Conservation (phyloP, 2,329 filamentous ascomycete genomes). For the Penicillium hesseltinei region DNA sequence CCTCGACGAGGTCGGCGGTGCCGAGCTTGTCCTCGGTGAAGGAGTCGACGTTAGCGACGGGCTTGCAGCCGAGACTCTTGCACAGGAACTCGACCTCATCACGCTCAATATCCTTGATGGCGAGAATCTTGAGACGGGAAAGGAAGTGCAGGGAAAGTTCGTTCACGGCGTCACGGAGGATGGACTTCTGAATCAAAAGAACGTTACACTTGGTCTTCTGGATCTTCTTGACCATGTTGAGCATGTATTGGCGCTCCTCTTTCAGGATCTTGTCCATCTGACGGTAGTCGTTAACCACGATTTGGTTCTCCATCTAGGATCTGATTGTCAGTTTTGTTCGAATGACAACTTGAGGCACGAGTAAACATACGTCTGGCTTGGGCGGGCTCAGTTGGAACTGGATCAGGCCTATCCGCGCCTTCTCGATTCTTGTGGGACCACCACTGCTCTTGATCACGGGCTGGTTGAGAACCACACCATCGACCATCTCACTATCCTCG, state of each 20-base stretch:
- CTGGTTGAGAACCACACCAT: conserved; percentile 89
- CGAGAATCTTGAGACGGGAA: conserved; percentile 91
- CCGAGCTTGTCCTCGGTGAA: conserved; percentile 99
- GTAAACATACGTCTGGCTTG: conserved; percentile 77
- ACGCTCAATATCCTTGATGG: conserved; percentile 95
- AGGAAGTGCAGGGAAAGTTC: conserved; percentile 96
- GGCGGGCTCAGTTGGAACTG: conserved; percentile 98
- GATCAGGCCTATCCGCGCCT: conserved; percentile 93
- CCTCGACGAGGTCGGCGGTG: conserved; percentile 88
- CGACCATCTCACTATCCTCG: conserved; percentile 95
- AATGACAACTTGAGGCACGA: neutral
- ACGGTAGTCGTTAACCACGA: conserved; percentile 97
- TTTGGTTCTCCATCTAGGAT: conserved; percentile 93
- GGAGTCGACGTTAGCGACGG: conserved; percentile 95
- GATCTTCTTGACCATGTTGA: conserved; percentile 99
- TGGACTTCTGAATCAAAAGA: conserved; percentile 96
- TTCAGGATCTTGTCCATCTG: conserved; percentile 99
- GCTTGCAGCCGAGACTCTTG: conserved; percentile 98
- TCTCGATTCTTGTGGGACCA: conserved; percentile 90
- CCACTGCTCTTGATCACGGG: conserved; percentile 90
- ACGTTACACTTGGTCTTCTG: conserved; percentile 99
- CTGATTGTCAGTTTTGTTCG: conserved; percentile 18
- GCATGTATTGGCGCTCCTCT: conserved; percentile 94
- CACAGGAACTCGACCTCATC: conserved; percentile 99
- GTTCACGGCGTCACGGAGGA: conserved; percentile 95